A percentile compares a stretch with the other conserved stretches of the same genome.
Conservation (phyloP, 225 moss, liverwort and hornwort species). For the Sphagnum contortum region DNA sequence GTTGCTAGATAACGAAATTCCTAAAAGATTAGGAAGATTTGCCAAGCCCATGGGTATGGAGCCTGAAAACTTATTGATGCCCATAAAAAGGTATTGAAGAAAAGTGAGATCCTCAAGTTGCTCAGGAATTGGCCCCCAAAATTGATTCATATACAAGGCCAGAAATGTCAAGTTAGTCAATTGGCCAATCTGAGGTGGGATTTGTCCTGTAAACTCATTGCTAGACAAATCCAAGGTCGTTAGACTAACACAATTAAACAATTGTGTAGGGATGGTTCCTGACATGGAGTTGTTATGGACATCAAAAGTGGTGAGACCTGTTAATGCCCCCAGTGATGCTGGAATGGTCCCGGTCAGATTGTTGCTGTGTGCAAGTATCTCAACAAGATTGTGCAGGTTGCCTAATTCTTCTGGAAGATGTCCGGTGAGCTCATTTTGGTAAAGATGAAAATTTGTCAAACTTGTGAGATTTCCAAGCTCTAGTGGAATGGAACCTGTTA, state of each 20-base stretch:
- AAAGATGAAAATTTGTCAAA: not conserved
- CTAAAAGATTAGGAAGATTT: not conserved
- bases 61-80: too few species aligned
- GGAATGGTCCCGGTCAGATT: not conserved
- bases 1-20: conserved; percentile 5
- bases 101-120: too few species aligned
- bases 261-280: not conserved
- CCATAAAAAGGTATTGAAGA: too few species aligned
- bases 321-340: not conserved
- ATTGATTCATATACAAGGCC: conserved; percentile 6
- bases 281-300: conserved; percentile 24
- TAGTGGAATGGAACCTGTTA: too few species aligned
- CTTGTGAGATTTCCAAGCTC: not conserved
- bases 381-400: too few species aligned
- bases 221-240: not conserved
- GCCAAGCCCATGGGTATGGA: too few species aligned
- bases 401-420: too few species aligned
- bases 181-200: conserved; percentile 10
- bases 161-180: not conserved
- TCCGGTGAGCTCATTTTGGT: too few species aligned
- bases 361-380: not conserved
- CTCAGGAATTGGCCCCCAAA: conserved; percentile 13
- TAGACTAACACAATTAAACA: conserved; percentile 8
- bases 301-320: conserved; percentile 17
- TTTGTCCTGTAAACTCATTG: conserved; percentile 10